phyloP scores from a whole-genome alignment of 352 stramenopile species.

The Phytopythium kandeliae region DNA sequence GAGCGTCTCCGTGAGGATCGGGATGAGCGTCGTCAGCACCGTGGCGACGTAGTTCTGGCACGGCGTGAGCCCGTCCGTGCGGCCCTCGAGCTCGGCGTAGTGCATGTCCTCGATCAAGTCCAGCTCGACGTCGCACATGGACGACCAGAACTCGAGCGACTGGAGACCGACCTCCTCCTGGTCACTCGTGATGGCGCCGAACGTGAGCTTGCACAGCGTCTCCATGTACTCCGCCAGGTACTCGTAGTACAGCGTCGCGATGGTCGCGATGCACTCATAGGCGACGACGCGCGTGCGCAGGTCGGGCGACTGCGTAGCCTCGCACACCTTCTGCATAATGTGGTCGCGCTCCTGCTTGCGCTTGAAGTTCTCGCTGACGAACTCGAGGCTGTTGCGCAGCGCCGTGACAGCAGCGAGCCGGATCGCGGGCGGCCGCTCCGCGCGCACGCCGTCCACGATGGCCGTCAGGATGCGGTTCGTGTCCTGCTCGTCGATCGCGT shows the following conservation, averaged over 20 bases:
- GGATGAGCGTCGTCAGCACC: slow-evolving; percentile 85
- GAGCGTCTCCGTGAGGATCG: slow-evolving; percentile 90
- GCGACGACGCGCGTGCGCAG: slow-evolving; percentile 84
- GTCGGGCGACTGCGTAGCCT: slow-evolving; percentile 91
- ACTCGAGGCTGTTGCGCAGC: slow-evolving; percentile 94
- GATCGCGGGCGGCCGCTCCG: slow-evolving; percentile 83
- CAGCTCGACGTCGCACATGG: slow-evolving; percentile 95
- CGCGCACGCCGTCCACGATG: slow-evolving; percentile 95
- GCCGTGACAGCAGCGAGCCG: slow-evolving; percentile 90
- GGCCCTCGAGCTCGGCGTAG: slow-evolving; percentile 66
- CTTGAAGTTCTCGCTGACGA: slow-evolving; percentile 96
- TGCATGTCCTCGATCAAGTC: slow-evolving; percentile 91
- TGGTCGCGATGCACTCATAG: slow-evolving; percentile 95
- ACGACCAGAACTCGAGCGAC: slow-evolving; percentile 98
- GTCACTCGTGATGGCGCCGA: slow-evolving; percentile 90
- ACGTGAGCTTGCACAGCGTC: slow-evolving; percentile 94
- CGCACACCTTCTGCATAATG: slow-evolving; percentile 95
- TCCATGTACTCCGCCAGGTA: slow-evolving; percentile 96
- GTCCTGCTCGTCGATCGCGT: slow-evolving; percentile 67
- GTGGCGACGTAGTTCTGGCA: slow-evolving; percentile 89
- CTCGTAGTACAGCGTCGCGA: slow-evolving; percentile 96
- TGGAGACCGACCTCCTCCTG: slow-evolving; percentile 91
- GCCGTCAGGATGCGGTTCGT: slow-evolving; percentile 96
- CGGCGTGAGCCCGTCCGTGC: slow-evolving; percentile 39
- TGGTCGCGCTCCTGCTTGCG: slow-evolving; percentile 92